These are phyloP conservation scores for Mimosa pudica DNA, from an alignment of 306 rosid genomes.

Conservation along the genomic window DNA sequence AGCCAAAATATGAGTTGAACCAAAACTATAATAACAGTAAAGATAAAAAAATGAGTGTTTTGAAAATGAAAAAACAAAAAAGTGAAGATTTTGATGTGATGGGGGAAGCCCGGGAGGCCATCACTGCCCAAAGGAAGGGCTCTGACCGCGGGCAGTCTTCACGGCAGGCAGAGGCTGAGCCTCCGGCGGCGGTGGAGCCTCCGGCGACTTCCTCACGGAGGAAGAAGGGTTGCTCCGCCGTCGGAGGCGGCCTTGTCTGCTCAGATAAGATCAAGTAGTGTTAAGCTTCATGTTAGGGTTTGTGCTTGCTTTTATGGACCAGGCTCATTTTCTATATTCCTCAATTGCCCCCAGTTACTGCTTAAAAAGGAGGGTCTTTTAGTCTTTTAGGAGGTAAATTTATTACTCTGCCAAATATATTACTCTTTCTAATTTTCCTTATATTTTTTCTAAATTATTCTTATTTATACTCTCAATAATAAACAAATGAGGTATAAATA, in stretches of 20 bases:
- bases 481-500: too few species aligned
- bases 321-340: background rate
- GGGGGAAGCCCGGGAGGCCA: constrained; percentile 4
- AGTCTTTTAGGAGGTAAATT: background rate
- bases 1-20: background rate
- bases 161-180: constrained; percentile 22
- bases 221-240: constrained; percentile 24
- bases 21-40: too few species aligned
- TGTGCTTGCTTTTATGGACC: background rate
- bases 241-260: background rate
- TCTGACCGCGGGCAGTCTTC: constrained; percentile 34
- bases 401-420: too few species aligned
- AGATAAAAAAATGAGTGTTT: too few species aligned
- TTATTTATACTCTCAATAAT: too few species aligned
- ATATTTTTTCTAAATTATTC: too few species aligned
- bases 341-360: background rate
- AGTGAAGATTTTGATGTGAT: too few species aligned
- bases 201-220: constrained; percentile 6
- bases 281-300: background rate
- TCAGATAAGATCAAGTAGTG: constrained; percentile 35
- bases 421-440: too few species aligned
- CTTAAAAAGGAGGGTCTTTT: background rate
- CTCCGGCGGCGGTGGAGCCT: constrained; percentile 12
- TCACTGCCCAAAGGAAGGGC: constrained; percentile 8
- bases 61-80: too few species aligned